phyloP scores from a whole-genome alignment of 2,329 filamentous ascomycete genomes.

The Aspergillus floridensis region DNA sequence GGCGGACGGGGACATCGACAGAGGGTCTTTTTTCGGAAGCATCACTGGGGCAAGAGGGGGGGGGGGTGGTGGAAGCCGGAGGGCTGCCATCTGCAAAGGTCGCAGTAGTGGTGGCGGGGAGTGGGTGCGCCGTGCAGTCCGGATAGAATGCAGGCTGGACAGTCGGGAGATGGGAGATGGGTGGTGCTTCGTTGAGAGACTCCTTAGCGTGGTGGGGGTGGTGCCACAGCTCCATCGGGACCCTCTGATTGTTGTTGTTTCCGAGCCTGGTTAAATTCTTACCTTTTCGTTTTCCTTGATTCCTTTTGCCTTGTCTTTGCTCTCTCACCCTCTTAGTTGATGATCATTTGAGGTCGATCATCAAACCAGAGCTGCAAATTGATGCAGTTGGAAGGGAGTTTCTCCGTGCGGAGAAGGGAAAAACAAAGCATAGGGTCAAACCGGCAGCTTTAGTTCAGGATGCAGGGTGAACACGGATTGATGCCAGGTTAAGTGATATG shows the following conservation, averaged over 20 bases:
- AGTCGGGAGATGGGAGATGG: slow-evolving; percentile 17
- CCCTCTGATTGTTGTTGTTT: not conserved
- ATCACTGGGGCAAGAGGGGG: slow-evolving; percentile 29
- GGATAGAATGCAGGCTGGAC: slow-evolving; percentile 24
- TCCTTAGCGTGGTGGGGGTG: slow-evolving; percentile 23
- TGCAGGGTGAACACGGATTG: slow-evolving; percentile 3
- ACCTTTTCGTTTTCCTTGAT: slow-evolving; percentile 13
- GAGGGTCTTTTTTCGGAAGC: slow-evolving; percentile 16
- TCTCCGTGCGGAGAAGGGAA: not conserved
- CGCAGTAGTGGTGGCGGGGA: slow-evolving; percentile 28
- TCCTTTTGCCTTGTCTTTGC: slow-evolving; percentile 3
- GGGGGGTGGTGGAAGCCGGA: slow-evolving; percentile 23
- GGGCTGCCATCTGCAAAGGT: slow-evolving; percentile 28
- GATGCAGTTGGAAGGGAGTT: not conserved
- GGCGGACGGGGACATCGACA: slow-evolving; percentile 24
- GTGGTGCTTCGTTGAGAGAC: slow-evolving; percentile 17
- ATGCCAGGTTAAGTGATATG: not conserved
- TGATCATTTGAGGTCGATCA: not conserved
- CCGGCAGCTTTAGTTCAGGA: not conserved
- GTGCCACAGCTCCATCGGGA: slow-evolving; percentile 25
- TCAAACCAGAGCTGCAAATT: not conserved
- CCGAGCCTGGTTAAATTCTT: slow-evolving; percentile 14
- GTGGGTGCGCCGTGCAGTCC: slow-evolving; percentile 15
- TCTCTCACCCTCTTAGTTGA: not conserved
- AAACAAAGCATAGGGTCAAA: not conserved